A percentile compares a stretch with the other conserved stretches of the same genome.
phyloP scores from a whole-genome alignment of 140 eudicot genomes.

The Bidens hawaiensis region DNA sequence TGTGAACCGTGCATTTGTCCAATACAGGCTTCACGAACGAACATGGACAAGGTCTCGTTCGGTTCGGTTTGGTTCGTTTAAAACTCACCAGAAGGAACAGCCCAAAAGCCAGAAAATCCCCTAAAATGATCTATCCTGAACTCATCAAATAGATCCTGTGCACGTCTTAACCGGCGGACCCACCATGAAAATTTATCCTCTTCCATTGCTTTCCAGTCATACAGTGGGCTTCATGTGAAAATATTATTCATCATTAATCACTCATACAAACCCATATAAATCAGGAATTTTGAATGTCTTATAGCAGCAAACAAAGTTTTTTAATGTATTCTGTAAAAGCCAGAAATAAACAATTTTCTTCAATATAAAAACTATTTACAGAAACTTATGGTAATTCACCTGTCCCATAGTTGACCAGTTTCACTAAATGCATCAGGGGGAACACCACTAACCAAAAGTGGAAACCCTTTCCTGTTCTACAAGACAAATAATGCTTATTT shows the following conservation, averaged over 20 bases:
- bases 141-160: slow-evolving; percentile 87
- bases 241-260: slow-evolving; percentile 4
- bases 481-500: slow-evolving; percentile 16
- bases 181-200: slow-evolving; percentile 88
- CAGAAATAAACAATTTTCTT: slow-evolving; percentile 3
- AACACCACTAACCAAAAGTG: slow-evolving; percentile 91
- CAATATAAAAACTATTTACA: not conserved
- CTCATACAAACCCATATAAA: not conserved
- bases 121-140: slow-evolving; percentile 97
- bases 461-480: slow-evolving; percentile 81
- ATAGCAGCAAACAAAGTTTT: slow-evolving; percentile 8
- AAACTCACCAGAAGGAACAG: slow-evolving; percentile 90
- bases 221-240: slow-evolving; percentile 62
- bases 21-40: too few relatives aligned
- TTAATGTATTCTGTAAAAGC: not conserved
- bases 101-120: slow-evolving; percentile 99
- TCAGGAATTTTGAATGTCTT: not conserved
- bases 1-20: too few relatives aligned
- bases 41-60: too few relatives aligned
- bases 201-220: slow-evolving; percentile 98
- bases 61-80: too few relatives aligned
- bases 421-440: slow-evolving; percentile 99
- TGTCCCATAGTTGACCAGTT: slow-evolving; percentile 99
- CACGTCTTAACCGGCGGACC: slow-evolving; percentile 72
- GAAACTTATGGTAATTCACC: slow-evolving; percentile 32